Percentiles rank a stretch among this genome's conserved stretches.
Evolutionary conservation across 192 early-diverging fungal genomes (phyloP).

Genomic region (Backusella luteola): DNA sequence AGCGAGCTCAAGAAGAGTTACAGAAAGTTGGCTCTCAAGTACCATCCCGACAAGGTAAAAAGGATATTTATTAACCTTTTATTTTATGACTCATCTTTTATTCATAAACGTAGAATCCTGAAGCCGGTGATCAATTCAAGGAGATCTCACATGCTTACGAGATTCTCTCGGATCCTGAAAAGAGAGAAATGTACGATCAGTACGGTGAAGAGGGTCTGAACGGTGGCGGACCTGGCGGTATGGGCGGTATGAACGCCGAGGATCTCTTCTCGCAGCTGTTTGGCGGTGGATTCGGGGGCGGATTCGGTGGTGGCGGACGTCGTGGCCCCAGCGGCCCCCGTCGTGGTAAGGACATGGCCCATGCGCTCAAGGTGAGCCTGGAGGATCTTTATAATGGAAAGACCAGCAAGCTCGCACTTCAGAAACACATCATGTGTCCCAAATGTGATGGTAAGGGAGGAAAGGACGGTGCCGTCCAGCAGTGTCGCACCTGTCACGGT

Average conservation of each 20-base stretch:
- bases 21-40: conserved; percentile 94
- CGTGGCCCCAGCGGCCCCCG: conserved; percentile 64
- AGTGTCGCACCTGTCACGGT: conserved; percentile 84
- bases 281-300: conserved; percentile 80
- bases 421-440: conserved; percentile 89
- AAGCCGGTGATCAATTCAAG: conserved; percentile 92
- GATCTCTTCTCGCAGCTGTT: conserved; percentile 98
- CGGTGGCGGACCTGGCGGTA: conserved; percentile 63
- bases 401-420: conserved; percentile 92
- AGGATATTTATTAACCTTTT: not conserved
- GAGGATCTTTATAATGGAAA: conserved; percentile 91
- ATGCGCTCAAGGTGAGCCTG: conserved; percentile 80
- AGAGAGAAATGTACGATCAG: conserved; percentile 90
- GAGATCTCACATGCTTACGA: conserved; percentile 99
- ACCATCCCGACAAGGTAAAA: conserved; percentile 79
- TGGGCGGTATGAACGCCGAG: conserved; percentile 75
- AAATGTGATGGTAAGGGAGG: conserved; percentile 96
- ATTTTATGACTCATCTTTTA: not conserved
- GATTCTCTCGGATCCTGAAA: conserved; percentile 88
- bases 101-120: conserved; percentile 66
- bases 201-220: conserved; percentile 91
- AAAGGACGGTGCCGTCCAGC: conserved; percentile 88
- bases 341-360: conserved; percentile 93
- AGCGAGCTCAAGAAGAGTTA: conserved; percentile 96
- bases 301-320: conserved; percentile 55